Evolutionary conservation across 129 eudicot species (phyloP), one percentile per base, ranked within the genome.

Genomic region (Flaveria trinervia): DNA sequence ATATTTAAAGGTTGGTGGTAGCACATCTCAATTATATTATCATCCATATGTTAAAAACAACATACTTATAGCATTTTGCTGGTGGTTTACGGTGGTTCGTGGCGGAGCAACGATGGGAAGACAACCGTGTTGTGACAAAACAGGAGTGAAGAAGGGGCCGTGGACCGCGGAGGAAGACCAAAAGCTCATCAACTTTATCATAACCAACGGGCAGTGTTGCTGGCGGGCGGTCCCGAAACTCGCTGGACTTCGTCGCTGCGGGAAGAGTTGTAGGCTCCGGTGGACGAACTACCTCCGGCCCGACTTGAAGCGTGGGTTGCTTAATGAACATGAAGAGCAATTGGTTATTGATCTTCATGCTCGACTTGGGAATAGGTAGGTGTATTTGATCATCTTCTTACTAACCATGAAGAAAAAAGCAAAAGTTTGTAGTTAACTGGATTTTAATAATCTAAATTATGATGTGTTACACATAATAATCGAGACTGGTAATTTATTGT

Each of bases 241-340:
- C 7, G 97, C 97, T 11, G 97, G 96, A 9, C 88, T 89, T 16
- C 86, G 90, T 14, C 91, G 97, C 9, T 92, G 97, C 30, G 97
- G 97, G 56, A 92, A 92, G 84, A 92, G 97, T 71, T 92, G 97
- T 30, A 84, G 97, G 33, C 90, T 92, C 67, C 89, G 97, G 2
- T 92, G 97, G 97, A 92, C 96, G 10, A 92, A 92, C 62, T 92
- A 92, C 48, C 97, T 92, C 36, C 96, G 97, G 1, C 97, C 97
- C 0, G 97, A 92, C 84, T 84, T 92, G 83, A 92, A 92, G 83
- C 65, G 97, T 9, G 97, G 97, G 5, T 86, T 92, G 30, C 96
- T 92, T 0, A 87, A 73, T 36, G 96, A 88, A 7, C 79, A 82
- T 2, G 97, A 92, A 82, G 97, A 92, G 51, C 84, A 92, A 33